Conservation (phyloP, 2,329 filamentous ascomycete species). For the Volutella citrinella region DNA sequence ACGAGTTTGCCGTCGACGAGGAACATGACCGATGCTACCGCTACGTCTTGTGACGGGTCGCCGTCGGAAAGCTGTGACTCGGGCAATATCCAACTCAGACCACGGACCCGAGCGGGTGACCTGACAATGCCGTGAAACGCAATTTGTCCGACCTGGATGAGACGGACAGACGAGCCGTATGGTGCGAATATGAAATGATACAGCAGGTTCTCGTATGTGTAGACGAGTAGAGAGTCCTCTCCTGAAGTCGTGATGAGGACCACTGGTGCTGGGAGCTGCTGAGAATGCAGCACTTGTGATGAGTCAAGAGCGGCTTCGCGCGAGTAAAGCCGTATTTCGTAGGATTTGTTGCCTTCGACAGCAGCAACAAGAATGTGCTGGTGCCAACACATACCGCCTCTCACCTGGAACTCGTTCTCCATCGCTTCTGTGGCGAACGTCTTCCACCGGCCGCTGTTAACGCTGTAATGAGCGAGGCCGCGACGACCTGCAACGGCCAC, state of each 20-base stretch:
- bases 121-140: conserved; percentile 95
- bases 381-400: conserved; percentile 98
- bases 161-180: conserved; percentile 63
- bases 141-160: conserved; percentile 96
- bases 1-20: conserved; percentile 98
- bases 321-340: conserved; percentile 89
- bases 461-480: conserved; percentile 92
- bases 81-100: conserved; percentile 92
- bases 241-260: conserved; percentile 86
- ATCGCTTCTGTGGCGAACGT: conserved; percentile 77
- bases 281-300: conserved; percentile 69
- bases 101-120: conserved; percentile 86
- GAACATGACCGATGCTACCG: conserved; percentile 88
- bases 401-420: conserved; percentile 88
- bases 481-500: conserved; percentile 92
- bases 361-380: conserved; percentile 92
- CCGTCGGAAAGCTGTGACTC: conserved; percentile 86
- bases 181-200: conserved; percentile 91
- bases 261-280: conserved; percentile 79
- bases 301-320: conserved; percentile 77
- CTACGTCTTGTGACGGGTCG: conserved; percentile 93
- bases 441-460: conserved; percentile 93
- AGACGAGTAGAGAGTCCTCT: conserved; percentile 91
- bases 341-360: conserved; percentile 78
- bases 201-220: conserved; percentile 93